Conservation (phyloP, 345 rosid species). For the Orychophragmus violaceus region DNA sequence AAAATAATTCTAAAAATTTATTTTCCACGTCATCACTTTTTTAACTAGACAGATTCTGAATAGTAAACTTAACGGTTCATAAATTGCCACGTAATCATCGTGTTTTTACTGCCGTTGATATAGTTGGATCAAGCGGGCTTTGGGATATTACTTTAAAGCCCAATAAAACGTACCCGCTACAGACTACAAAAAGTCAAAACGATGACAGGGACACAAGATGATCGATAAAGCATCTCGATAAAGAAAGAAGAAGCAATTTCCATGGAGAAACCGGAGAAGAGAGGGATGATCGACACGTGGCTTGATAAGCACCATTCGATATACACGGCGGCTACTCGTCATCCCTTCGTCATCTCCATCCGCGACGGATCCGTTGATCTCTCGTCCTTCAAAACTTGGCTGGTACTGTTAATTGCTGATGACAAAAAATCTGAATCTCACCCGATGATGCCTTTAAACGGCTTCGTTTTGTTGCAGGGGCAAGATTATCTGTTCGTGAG, state of each 20-base stretch:
- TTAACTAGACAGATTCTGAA: not conserved
- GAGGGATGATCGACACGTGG: constrained; percentile 53
- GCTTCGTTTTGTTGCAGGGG: constrained; percentile 40
- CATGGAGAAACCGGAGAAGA: constrained; percentile 28
- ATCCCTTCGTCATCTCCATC: constrained; percentile 56
- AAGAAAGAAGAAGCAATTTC: constrained; percentile 12
- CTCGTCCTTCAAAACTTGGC: constrained; percentile 72
- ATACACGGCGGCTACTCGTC: constrained; percentile 61
- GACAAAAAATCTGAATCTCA: not conserved
- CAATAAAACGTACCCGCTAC: constrained; percentile 6
- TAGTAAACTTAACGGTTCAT: not conserved
- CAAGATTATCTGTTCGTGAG: constrained; percentile 85
- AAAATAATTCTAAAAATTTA: not conserved
- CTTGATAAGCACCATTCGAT: constrained; percentile 50
- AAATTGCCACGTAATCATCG: not conserved
- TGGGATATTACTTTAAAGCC: constrained; percentile 19
- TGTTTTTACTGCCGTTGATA: constrained; percentile 7
- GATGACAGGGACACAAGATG: not conserved
- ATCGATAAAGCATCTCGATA: not conserved
- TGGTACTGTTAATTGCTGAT: constrained; percentile 35
- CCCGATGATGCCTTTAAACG: not conserved
- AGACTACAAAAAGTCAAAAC: not conserved
- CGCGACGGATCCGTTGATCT: constrained; percentile 68
- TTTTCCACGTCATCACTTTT: constrained; percentile 23
- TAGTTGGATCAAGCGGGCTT: not conserved